Conservation (phyloP, 495 filamentous ascomycete species). For the Pyrenula aspistea region DNA sequence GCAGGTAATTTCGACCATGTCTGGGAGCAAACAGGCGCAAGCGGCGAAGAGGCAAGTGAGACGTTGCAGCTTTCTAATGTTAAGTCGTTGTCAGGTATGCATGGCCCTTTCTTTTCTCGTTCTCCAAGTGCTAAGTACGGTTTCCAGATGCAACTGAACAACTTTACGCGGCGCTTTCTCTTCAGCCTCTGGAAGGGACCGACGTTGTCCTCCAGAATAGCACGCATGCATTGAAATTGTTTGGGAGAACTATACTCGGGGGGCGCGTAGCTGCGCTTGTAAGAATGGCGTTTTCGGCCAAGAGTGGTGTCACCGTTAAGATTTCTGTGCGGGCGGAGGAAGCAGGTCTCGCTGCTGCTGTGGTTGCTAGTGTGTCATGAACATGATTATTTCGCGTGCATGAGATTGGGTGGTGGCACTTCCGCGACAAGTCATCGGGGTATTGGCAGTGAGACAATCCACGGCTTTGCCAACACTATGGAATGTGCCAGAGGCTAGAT, state of each 20-base stretch:
- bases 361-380: constrained; percentile 78
- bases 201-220: constrained; percentile 77
- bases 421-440: no score
- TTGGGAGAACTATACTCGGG: constrained; percentile 87
- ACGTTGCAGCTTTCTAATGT: constrained; percentile 80
- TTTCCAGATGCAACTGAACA: constrained; percentile 81
- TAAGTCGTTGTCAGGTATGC: constrained; percentile 86
- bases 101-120: not conserved
- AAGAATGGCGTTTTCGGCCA: constrained; percentile 86
- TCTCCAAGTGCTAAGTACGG: not conserved
- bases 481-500: no score
- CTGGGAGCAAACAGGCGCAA: constrained; percentile 86
- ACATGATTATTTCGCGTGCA: no score
- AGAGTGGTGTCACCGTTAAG: constrained; percentile 89
- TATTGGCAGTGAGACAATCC: no score
- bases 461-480: no score
- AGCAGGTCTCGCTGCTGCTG: constrained; percentile 73
- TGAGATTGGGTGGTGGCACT: no score
- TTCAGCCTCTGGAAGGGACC: constrained; percentile 89
- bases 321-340: constrained; percentile 84
- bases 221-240: constrained; percentile 89
- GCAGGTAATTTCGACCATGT: constrained; percentile 90
- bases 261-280: constrained; percentile 80
- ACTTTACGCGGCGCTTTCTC: constrained; percentile 69
- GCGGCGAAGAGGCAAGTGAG: constrained; percentile 78